These are phyloP conservation scores for Beauveria caledonica DNA, from an alignment of 2,329 filamentous ascomycete species.

Conservation along the genomic window DNA sequence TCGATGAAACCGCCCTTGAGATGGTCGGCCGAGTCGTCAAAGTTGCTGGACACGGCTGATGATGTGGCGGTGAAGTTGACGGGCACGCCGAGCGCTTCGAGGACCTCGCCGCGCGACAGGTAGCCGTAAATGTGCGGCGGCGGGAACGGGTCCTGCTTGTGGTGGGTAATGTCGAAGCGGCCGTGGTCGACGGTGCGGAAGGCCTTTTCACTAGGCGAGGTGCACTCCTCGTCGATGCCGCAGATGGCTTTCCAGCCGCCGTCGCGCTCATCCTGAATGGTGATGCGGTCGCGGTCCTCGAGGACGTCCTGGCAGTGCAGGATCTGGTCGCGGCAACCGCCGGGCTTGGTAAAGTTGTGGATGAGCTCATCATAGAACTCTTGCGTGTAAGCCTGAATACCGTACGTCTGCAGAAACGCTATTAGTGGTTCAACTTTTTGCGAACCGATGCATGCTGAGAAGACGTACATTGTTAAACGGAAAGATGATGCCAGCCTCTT, in stretches of 20 bases:
- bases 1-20: constrained; percentile 40
- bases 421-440: background rate
- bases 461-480: constrained; percentile 49
- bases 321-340: constrained; percentile 48
- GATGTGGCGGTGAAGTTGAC: constrained; percentile 46
- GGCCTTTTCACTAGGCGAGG: constrained; percentile 43
- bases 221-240: constrained; percentile 43
- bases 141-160: constrained; percentile 52
- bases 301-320: constrained; percentile 40
- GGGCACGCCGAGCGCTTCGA: constrained; percentile 51
- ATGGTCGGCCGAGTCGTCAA: constrained; percentile 54
- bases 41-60: constrained; percentile 38
- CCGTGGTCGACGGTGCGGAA: constrained; percentile 48
- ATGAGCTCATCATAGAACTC: constrained; percentile 25
- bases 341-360: constrained; percentile 22
- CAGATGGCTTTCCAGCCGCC: constrained; percentile 24
- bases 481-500: constrained; percentile 46
- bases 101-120: constrained; percentile 48
- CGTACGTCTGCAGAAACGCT: constrained; percentile 35
- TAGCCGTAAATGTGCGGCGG: constrained; percentile 53
- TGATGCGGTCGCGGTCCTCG: constrained; percentile 43
- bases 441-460: background rate
- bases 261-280: constrained; percentile 24
- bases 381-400: constrained; percentile 47
- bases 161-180: constrained; percentile 53